Evolutionary conservation across 2,329 filamentous ascomycete genomes (phyloP).

Genomic region (Pseudodiploospora longispora): DNA sequence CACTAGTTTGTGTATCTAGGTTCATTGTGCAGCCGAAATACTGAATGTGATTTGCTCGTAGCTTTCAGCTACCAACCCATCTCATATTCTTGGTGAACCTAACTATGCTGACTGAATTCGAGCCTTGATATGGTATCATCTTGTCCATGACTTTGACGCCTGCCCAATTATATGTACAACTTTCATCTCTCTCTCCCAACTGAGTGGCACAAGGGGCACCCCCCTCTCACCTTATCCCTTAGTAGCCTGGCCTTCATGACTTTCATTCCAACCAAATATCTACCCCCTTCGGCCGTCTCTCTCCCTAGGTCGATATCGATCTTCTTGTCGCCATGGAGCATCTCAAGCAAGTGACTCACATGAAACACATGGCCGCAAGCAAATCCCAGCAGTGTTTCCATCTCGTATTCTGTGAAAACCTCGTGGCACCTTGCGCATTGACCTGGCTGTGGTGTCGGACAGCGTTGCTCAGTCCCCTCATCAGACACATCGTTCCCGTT

Average conservation of each 20-base stretch:
- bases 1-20: too few relatives aligned
- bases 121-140: too few relatives aligned
- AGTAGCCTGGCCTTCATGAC: slow-evolving; percentile 78
- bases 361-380: slow-evolving; percentile 79
- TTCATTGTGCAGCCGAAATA: too few relatives aligned
- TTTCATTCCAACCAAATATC: slow-evolving; percentile 71
- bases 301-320: slow-evolving; percentile 40
- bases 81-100: too few relatives aligned
- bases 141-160: too few relatives aligned
- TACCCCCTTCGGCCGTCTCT: slow-evolving; percentile 33
- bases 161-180: slow-evolving; percentile 1
- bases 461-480: slow-evolving; percentile 11
- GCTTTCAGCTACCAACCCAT: too few relatives aligned
- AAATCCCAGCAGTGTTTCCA: slow-evolving; percentile 69
- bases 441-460: slow-evolving; percentile 36
- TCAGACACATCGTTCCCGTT: slow-evolving; percentile 11
- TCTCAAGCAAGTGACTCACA: slow-evolving; percentile 58
- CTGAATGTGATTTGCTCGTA: too few relatives aligned
- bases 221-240: slow-evolving; percentile 58
- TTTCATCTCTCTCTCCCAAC: slow-evolving; percentile 5
- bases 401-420: slow-evolving; percentile 52
- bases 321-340: slow-evolving; percentile 36
- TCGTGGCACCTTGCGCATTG: slow-evolving; percentile 52
- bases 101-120: too few relatives aligned
- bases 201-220: slow-evolving; percentile 52